Conservation (phyloP, 495 filamentous ascomycete species). For the Podospora pseudocomata region DNA sequence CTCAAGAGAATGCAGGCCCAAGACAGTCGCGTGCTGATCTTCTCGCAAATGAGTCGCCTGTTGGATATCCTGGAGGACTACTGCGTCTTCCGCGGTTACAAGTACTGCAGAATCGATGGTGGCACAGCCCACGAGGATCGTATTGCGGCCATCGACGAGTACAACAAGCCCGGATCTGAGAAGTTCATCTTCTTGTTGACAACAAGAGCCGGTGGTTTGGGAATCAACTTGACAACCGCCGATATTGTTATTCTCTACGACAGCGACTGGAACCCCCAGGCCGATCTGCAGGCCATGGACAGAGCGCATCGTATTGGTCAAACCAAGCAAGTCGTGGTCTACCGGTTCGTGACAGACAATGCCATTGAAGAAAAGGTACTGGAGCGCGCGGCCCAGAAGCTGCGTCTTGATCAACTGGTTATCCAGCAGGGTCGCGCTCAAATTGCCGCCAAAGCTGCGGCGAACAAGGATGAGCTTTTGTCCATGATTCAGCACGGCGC, state of each 20-base stretch:
- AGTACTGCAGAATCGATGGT: slow-evolving; percentile 98
- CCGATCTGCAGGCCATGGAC: slow-evolving; percentile 98
- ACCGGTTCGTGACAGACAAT: slow-evolving; percentile 94
- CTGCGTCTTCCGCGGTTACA: slow-evolving; percentile 88
- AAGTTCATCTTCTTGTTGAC: slow-evolving; percentile 99
- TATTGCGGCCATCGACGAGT: slow-evolving; percentile 96
- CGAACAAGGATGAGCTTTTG: slow-evolving; percentile 92
- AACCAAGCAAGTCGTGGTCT: slow-evolving; percentile 96
- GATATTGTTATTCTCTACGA: slow-evolving; percentile 99
- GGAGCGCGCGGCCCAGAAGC: slow-evolving; percentile 94
- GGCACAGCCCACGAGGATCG: slow-evolving; percentile 97
- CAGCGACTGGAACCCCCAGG: slow-evolving; percentile 99
- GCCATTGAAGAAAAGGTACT: slow-evolving; percentile 98
- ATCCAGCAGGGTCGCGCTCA: slow-evolving; percentile 98
- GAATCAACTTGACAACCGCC: slow-evolving; percentile 93
- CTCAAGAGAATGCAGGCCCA: slow-evolving; percentile 76
- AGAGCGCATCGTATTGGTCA: slow-evolving; percentile 97
- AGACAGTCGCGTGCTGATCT: slow-evolving; percentile 92
- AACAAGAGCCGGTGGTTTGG: slow-evolving; percentile 92
- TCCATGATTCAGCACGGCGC: slow-evolving; percentile 99
- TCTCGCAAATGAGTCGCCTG: slow-evolving; percentile 98
- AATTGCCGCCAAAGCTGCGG: slow-evolving; percentile 76
- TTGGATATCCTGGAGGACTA: slow-evolving; percentile 98
- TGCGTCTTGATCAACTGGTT: slow-evolving; percentile 96
- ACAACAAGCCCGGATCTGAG: slow-evolving; percentile 91